Evolutionary conservation across 352 stramenopile genomes (phyloP), one percentile per base, ranked within the genome.

Genomic region (Globisporangium carolinianum): DNA sequence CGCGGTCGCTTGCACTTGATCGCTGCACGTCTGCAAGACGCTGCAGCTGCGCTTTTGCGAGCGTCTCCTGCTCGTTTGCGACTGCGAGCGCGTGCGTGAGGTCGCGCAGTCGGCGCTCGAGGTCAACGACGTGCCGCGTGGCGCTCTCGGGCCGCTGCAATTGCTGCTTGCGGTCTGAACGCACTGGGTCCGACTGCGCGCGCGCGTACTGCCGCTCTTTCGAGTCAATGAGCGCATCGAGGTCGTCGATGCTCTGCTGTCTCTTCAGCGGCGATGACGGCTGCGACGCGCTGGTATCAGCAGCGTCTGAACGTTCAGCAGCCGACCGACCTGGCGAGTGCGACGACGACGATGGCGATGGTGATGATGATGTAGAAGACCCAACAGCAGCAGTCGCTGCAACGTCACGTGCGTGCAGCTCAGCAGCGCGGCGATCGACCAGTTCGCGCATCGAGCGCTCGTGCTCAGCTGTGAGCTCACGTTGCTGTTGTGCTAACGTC

Each of bases 21-120:
- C 83, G 52, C 52, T 80, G 65, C 39, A 67, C 63, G 5, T 56
- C 50, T 36, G 73, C 54, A 5, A 67, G 56, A 45, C 76, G 56
- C 58, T 79, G 63, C 2, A 70, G 66, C 6, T 75, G 71, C 18
- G 70, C 60, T 53, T 90, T 93, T 1, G 77, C 79, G n/a, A 73
- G 42, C 39, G 77, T 90, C 63, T 93, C 81, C 47, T 91, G 79
- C 48, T 90, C 79, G 41, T 93, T 93, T 2, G 81, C 79, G 10
- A 72, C 71, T 17, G 81, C 80, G 6, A 91, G 65, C 4, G 79
- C 83, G 24, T 67, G 66, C 0, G 69, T 73, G 36, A 84, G 63
- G 5, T 65, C 61, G 66, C 62, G 32, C 66, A 72, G 47, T 69
- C 68, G 42, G 61, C 73, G 55, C 65, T 68, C 46, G 47, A 86